These are phyloP conservation scores for Stephania japonica DNA, from an alignment of 164 flowering plant species.

Conservation along the genomic window DNA sequence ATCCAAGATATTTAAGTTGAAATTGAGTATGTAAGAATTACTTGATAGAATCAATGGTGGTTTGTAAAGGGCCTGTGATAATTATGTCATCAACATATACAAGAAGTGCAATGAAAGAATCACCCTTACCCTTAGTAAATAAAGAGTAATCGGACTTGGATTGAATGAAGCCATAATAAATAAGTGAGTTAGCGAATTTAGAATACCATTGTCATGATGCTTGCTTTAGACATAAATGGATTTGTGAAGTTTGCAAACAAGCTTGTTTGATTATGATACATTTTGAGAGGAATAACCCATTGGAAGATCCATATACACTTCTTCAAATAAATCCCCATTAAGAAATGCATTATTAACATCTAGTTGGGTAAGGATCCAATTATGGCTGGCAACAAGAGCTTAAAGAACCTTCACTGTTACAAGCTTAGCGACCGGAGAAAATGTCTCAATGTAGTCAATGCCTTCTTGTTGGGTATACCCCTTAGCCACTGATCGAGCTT, in stretches of 20 bases:
- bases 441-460: neutral
- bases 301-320: slow-evolving; percentile 3
- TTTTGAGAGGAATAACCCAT: neutral
- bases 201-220: slow-evolving; percentile 6
- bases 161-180: too few species aligned
- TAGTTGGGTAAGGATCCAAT: neutral
- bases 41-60: neutral
- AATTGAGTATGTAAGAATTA: neutral
- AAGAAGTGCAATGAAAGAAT: neutral
- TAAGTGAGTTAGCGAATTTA: too few species aligned
- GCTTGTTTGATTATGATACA: neutral
- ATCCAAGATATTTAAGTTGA: slow-evolving; percentile 1
- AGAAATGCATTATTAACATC: neutral
- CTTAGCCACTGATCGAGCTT: neutral
- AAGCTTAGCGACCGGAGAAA: neutral
- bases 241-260: slow-evolving; percentile 1
- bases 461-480: neutral
- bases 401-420: neutral
- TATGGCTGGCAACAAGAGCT: neutral
- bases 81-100: slow-evolving; percentile 16
- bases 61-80: neutral
- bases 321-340: neutral
- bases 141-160: slow-evolving; percentile 7
- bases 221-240: slow-evolving; percentile 8
- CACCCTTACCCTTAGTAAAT: too few species aligned